Percentiles rank a stretch among this genome's conserved stretches.
Evolutionary conservation across 352 stramenopile species (phyloP).

Genomic region (Thraustotheca clavata): DNA sequence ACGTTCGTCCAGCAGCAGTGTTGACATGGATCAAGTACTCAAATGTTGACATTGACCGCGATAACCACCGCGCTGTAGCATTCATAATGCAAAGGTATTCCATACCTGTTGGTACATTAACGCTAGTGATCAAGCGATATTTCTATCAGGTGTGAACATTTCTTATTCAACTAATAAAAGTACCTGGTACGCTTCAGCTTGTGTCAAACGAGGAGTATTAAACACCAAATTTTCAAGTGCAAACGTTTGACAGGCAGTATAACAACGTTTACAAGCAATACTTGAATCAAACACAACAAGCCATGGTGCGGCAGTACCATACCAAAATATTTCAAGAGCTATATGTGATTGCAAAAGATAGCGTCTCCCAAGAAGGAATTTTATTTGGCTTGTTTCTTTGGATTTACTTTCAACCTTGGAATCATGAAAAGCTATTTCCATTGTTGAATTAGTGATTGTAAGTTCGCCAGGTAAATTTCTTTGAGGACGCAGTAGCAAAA

Average conservation of each 20-base stretch:
- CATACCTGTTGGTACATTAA: neutral
- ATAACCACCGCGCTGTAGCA: neutral
- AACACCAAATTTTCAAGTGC: neutral
- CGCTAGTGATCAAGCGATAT: neutral
- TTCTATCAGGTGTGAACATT: neutral
- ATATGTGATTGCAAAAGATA: neutral
- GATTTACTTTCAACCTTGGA: neutral
- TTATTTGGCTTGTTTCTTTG: neutral
- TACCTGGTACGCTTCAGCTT: neutral
- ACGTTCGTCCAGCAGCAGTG: conserved; percentile 80
- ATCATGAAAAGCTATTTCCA: conserved; percentile 43
- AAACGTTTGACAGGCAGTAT: neutral
- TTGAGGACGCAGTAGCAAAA: neutral
- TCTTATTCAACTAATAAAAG: neutral
- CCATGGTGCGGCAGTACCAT: neutral
- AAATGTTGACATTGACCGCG: neutral
- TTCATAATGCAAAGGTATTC: neutral
- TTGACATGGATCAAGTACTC: conserved; percentile 89
- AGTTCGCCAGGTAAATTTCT: conserved; percentile 17
- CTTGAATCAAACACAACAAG: neutral
- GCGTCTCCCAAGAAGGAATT: neutral
- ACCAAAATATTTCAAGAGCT: neutral
- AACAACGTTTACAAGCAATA: neutral
- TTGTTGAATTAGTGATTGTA: conserved; percentile 37
- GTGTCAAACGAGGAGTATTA: neutral